A percentile compares a stretch with the other conserved stretches of the same genome.
These are phyloP conservation scores for Globisporangium ultimum DNA, from an alignment of 352 stramenopile species.

Conservation along the genomic window DNA sequence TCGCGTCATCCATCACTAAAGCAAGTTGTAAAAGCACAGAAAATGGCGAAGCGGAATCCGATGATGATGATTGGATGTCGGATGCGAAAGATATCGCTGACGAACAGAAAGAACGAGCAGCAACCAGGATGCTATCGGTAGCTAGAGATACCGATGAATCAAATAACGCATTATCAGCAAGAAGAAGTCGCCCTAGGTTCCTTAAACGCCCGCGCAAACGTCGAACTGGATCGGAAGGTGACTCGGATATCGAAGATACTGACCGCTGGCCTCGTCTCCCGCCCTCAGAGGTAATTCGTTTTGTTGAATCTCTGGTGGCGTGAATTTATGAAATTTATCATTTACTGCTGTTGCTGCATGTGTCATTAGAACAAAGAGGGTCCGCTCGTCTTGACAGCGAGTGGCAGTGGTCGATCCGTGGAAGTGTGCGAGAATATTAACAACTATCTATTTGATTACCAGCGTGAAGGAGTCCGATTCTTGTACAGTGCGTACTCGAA, in stretches of 20 bases:
- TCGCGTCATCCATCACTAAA: conserved; percentile 29
- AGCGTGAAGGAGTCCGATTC: conserved; percentile 66
- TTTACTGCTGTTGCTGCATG: background rate
- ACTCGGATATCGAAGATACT: conserved; percentile 14
- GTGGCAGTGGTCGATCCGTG: conserved; percentile 4
- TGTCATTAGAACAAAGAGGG: conserved; percentile 24
- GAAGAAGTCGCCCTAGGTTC: background rate
- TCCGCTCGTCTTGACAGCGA: conserved; percentile 34
- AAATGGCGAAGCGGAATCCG: conserved; percentile 19
- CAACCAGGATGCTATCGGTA: background rate
- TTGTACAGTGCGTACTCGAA: conserved; percentile 51
- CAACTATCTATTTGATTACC: conserved; percentile 71
- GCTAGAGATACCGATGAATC: background rate
- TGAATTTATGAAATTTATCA: too few relatives aligned
- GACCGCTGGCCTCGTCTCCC: conserved; percentile 57
- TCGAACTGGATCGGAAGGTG: conserved; percentile 13
- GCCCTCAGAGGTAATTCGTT: conserved; percentile 24
- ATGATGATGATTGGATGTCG: conserved; percentile 59
- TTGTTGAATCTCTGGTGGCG: too few relatives aligned
- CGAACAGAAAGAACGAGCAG: conserved; percentile 4
- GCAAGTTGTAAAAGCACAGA: background rate
- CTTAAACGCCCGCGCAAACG: conserved; percentile 5
- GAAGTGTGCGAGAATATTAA: conserved; percentile 70
- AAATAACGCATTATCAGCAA: conserved; percentile 2
- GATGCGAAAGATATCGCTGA: conserved; percentile 40